A percentile compares a stretch with the other conserved stretches of the same genome.
phyloP scores from a whole-genome alignment of 1,284 basidiomycete genomes.

The Pyrrhoderma lamaoense region DNA sequence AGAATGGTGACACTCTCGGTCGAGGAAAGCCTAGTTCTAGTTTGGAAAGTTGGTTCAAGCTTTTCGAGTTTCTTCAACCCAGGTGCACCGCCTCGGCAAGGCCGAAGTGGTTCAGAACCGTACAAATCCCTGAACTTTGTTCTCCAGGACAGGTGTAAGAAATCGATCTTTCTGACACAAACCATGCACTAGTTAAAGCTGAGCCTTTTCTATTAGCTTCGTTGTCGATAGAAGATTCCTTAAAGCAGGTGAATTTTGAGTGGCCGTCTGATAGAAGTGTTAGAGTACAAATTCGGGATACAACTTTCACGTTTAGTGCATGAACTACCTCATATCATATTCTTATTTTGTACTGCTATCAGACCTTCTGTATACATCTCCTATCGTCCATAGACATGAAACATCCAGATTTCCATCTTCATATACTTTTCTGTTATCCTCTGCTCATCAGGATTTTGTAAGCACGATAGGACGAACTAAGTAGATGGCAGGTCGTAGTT shows the following conservation, averaged over 20 bases:
- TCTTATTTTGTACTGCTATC: neutral
- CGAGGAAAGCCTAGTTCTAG: conserved; percentile 73
- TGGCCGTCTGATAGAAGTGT: conserved; percentile 82
- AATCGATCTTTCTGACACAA: neutral
- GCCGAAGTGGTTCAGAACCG: conserved; percentile 69
- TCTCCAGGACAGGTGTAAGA: conserved; percentile 54
- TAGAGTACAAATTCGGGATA: conserved; percentile 73
- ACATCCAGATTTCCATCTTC: too few relatives aligned
- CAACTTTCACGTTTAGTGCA: conserved; percentile 78
- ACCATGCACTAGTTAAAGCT: conserved; percentile 7
- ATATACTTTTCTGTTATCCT: too few relatives aligned
- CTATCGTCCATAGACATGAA: too few relatives aligned
- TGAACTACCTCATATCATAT: conserved; percentile 21
- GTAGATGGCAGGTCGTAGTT: too few relatives aligned
- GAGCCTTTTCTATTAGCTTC: conserved; percentile 44
- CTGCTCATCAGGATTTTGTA: too few relatives aligned
- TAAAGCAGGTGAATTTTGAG: conserved; percentile 72
- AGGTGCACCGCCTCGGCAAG: conserved; percentile 88
- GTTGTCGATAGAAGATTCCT: conserved; percentile 62
- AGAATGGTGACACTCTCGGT: conserved; percentile 84
- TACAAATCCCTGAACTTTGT: conserved; percentile 80
- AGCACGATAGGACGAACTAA: too few relatives aligned
- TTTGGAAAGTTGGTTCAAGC: conserved; percentile 87
- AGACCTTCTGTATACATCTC: too few relatives aligned
- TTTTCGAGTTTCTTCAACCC: conserved; percentile 86